These are phyloP conservation scores for Phytophthora palmivora DNA, from an alignment of 352 stramenopile species.

Conservation along the genomic window DNA sequence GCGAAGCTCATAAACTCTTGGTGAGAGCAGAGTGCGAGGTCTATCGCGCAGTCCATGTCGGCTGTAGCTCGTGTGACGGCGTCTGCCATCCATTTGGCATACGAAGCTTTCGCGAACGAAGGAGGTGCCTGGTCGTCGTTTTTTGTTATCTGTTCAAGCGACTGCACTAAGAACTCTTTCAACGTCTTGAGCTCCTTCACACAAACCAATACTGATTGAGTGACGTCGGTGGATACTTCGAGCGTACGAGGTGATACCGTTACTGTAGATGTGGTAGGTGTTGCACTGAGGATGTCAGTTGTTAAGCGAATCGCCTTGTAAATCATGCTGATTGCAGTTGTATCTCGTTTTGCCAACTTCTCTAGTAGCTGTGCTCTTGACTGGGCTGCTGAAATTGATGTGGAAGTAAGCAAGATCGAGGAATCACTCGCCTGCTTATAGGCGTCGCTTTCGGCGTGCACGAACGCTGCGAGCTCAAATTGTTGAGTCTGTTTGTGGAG, in stretches of 20 bases:
- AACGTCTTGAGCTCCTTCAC: conserved; percentile 79
- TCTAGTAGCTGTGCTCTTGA: conserved; percentile 51
- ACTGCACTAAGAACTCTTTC: conserved; percentile 72
- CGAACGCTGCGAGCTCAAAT: conserved; percentile 45
- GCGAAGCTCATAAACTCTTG: conserved; percentile 64
- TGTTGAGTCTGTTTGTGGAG: conserved; percentile 58
- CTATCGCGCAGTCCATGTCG: conserved; percentile 58
- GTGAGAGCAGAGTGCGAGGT: conserved; percentile 62
- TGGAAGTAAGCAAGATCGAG: background rate
- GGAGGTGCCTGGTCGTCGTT: conserved; percentile 24
- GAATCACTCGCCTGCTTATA: conserved; percentile 15
- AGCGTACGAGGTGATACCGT: background rate
- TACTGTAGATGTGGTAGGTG: background rate
- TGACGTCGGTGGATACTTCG: conserved; percentile 65
- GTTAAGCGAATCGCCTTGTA: conserved; percentile 74
- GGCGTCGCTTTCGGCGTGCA: conserved; percentile 25
- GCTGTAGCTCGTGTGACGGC: conserved; percentile 26
- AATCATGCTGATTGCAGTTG: conserved; percentile 62
- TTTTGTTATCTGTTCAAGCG: conserved; percentile 54
- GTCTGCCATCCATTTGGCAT: conserved; percentile 33
- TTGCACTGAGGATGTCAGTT: conserved; percentile 71
- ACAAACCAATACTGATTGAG: conserved; percentile 63
- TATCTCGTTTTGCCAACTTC: conserved; percentile 64
- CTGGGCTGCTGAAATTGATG: conserved; percentile 18
- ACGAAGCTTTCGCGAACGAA: conserved; percentile 18